Conservation (phyloP, 2,329 filamentous ascomycete genomes). For the Harringtonia lauricola region DNA sequence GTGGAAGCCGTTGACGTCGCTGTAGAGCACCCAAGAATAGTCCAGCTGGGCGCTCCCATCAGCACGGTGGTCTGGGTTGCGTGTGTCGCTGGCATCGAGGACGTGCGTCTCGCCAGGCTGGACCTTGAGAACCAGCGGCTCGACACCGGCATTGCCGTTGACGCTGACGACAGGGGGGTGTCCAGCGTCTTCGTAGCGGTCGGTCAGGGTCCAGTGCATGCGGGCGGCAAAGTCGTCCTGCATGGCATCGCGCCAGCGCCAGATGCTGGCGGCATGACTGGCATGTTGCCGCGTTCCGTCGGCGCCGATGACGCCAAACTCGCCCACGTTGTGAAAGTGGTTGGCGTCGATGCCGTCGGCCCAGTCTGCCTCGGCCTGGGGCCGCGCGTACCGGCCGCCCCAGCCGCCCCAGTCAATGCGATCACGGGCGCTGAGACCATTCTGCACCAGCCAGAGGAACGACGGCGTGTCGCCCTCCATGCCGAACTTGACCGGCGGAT, state of each 20-base stretch:
- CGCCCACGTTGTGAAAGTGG: slow-evolving; percentile 15
- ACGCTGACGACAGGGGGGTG: slow-evolving; percentile 33
- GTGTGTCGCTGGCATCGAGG: too few relatives aligned
- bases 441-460: slow-evolving; percentile 36
- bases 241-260: slow-evolving; percentile 29
- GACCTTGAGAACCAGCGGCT: too few relatives aligned
- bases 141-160: too few relatives aligned
- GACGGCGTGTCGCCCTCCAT: slow-evolving; percentile 41
- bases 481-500: slow-evolving; percentile 36
- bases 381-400: slow-evolving; percentile 29
- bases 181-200: slow-evolving; percentile 23
- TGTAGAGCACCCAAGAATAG: too few relatives aligned
- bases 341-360: slow-evolving; percentile 18
- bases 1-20: too few relatives aligned
- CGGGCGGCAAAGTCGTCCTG: slow-evolving; percentile 31
- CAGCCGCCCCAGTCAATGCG: slow-evolving; percentile 35
- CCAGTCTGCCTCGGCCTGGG: slow-evolving; percentile 17
- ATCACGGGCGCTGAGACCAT: slow-evolving; percentile 33
- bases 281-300: too few relatives aligned
- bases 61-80: too few relatives aligned
- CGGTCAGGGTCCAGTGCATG: slow-evolving; percentile 25
- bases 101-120: too few relatives aligned
- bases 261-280: slow-evolving; percentile 30
- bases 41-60: too few relatives aligned
- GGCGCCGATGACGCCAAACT: too few relatives aligned